Evolutionary conservation across 192 early-diverging fungal genomes (phyloP).

Genomic region (Cladochytrium replicatum): DNA sequence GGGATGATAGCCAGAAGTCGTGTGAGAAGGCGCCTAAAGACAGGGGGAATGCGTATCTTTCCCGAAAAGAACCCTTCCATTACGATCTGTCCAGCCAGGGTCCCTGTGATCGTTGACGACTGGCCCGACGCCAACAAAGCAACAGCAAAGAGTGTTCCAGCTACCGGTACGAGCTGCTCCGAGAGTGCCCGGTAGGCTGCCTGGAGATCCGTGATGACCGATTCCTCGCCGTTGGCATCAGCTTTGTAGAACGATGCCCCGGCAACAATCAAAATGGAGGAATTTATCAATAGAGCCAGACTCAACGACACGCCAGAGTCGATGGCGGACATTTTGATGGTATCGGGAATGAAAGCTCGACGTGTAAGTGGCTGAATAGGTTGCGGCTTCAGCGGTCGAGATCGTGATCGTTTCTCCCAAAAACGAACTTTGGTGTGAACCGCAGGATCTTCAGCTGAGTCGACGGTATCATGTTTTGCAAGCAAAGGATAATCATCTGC

Average conservation of each 20-base stretch:
- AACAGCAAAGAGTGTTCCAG: conserved; percentile 62
- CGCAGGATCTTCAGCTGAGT: neutral
- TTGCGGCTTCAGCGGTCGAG: too few relatives aligned
- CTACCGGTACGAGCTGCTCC: conserved; percentile 47
- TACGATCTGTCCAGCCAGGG: conserved; percentile 76
- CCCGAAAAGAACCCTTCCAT: conserved; percentile 60
- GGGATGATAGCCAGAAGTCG: conserved; percentile 63
- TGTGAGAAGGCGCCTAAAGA: conserved; percentile 62
- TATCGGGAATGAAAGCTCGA: conserved; percentile 23
- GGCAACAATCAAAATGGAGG: conserved; percentile 69
- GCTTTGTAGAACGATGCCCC: conserved; percentile 63
- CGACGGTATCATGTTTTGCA: conserved; percentile 1
- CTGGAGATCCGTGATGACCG: conserved; percentile 54
- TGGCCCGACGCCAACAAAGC: conserved; percentile 70
- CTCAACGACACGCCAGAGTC: conserved; percentile 59
- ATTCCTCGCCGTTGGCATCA: conserved; percentile 28
- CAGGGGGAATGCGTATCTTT: conserved; percentile 42
- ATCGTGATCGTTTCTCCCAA: too few relatives aligned
- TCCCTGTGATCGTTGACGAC: conserved; percentile 67
- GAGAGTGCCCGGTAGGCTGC: conserved; percentile 54
- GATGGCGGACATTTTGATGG: conserved; percentile 43
- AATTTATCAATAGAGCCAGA: conserved; percentile 68
- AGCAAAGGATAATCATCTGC: too few relatives aligned
- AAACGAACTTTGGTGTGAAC: neutral
- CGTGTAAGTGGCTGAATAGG: conserved; percentile 6